Conservation (phyloP, 768 basidiomycete species). For the Trametes elegans region DNA sequence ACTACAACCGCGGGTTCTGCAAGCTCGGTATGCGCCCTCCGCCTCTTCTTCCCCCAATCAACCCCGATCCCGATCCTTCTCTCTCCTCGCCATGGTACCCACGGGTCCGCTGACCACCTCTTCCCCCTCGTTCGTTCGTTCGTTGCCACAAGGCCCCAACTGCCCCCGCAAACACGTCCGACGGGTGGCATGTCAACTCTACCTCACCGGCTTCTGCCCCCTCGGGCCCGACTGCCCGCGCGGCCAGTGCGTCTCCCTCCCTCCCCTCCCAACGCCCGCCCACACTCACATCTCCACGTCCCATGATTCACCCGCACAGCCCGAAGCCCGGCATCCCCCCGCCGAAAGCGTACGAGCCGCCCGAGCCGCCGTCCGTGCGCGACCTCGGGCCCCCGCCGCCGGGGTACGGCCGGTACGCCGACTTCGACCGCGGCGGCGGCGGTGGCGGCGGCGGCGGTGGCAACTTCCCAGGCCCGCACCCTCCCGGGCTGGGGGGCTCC, state of each 20-base stretch:
- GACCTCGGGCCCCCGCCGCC: slow-evolving; percentile 91
- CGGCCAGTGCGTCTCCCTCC: slow-evolving; percentile 70
- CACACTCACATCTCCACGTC: neutral
- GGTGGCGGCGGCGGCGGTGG: slow-evolving; percentile 65
- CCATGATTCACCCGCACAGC: slow-evolving; percentile 39
- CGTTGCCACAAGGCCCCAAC: slow-evolving; percentile 56
- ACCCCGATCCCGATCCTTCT: too few relatives aligned
- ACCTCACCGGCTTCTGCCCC: slow-evolving; percentile 92
- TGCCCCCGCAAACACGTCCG: slow-evolving; percentile 94
- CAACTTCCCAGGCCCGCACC: slow-evolving; percentile 21
- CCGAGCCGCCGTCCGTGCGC: slow-evolving; percentile 68
- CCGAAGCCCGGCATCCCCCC: slow-evolving; percentile 75
- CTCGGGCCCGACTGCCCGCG: slow-evolving; percentile 82
- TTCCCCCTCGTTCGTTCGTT: neutral
- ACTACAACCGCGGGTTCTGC: slow-evolving; percentile 95
- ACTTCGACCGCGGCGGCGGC: slow-evolving; percentile 62
- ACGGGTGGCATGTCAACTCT: slow-evolving; percentile 85
- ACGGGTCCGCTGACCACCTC: too few relatives aligned
- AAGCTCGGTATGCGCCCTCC: slow-evolving; percentile 66
- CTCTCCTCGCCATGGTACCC: too few relatives aligned
- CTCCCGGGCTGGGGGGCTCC: slow-evolving; percentile 30
- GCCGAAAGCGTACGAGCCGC: slow-evolving; percentile 73
- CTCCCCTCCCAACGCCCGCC: neutral
- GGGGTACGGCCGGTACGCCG: slow-evolving; percentile 82
- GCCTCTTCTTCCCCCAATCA: too few relatives aligned